Evolutionary conservation across 176 grass and related monocot species (phyloP).

Genomic region (Eragrostis curvula): DNA sequence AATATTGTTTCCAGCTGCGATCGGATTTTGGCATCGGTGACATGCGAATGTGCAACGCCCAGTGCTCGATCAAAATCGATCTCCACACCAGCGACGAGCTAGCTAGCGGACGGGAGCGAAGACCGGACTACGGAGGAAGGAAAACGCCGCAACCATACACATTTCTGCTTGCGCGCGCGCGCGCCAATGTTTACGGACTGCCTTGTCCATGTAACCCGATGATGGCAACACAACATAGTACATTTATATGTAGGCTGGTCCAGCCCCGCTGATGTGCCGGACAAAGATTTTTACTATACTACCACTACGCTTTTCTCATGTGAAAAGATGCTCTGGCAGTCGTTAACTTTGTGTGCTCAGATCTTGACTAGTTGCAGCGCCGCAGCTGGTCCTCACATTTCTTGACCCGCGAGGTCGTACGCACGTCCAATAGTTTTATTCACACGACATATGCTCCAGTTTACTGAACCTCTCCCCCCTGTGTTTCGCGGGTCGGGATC

Average conservation of each 20-base stretch:
- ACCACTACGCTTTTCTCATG: conserved; percentile 29
- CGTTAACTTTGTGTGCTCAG: conserved; percentile 47
- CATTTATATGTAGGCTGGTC: conserved; percentile 29
- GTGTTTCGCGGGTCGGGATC: too few relatives aligned
- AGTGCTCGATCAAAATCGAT: background rate
- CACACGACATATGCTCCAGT: conserved; percentile 11
- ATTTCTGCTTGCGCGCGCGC: too few relatives aligned
- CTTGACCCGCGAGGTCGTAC: conserved; percentile 23
- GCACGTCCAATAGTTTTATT: conserved; percentile 23
- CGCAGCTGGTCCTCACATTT: conserved; percentile 15
- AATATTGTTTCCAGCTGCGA: conserved; percentile 45
- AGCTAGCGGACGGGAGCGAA: background rate
- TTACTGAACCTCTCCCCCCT: background rate
- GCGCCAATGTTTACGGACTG: too few relatives aligned
- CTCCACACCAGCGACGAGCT: background rate
- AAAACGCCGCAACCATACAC: background rate
- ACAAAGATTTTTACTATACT: conserved; percentile 26
- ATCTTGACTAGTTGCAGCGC: conserved; percentile 54
- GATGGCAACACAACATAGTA: conserved; percentile 3
- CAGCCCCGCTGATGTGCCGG: conserved; percentile 32
- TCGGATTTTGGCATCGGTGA: conserved; percentile 2
- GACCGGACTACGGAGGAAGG: background rate
- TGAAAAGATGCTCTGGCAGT: conserved; percentile 58
- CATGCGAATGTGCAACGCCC: background rate
- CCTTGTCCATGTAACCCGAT: background rate